These are phyloP conservation scores for Lavandula angustifolia DNA, from an alignment of 257 asterid species.

Conservation along the genomic window DNA sequence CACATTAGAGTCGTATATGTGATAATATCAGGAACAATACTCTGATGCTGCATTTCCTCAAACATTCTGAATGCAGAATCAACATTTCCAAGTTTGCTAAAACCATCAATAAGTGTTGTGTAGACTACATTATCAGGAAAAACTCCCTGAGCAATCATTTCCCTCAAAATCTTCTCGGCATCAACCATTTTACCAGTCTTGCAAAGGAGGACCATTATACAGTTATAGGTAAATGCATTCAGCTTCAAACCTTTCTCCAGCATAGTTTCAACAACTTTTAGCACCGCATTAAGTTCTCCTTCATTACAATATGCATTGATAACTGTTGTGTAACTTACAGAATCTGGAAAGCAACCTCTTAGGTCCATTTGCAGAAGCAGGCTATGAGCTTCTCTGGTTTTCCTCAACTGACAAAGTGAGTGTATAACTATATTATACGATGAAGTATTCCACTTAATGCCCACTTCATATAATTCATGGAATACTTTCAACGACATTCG, in stretches of 20 bases:
- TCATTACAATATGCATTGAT: slow-evolving; percentile 70
- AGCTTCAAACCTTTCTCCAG: slow-evolving; percentile 67
- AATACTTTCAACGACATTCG: slow-evolving; percentile 53
- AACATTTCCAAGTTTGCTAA: slow-evolving; percentile 59
- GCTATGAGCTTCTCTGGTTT: slow-evolving; percentile 74
- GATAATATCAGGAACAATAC: slow-evolving; percentile 61
- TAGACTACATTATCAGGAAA: slow-evolving; percentile 77
- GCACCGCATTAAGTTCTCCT: slow-evolving; percentile 55
- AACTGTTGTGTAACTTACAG: slow-evolving; percentile 78
- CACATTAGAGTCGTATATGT: slow-evolving; percentile 72
- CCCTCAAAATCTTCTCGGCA: slow-evolving; percentile 71
- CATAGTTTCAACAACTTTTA: slow-evolving; percentile 62
- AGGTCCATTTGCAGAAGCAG: slow-evolving; percentile 69
- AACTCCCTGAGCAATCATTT: slow-evolving; percentile 69
- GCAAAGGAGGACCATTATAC: slow-evolving; percentile 67
- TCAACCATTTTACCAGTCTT: slow-evolving; percentile 60
- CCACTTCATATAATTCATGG: slow-evolving; percentile 65
- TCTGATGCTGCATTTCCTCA: slow-evolving; percentile 63
- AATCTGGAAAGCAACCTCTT: slow-evolving; percentile 78
- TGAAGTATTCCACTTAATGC: slow-evolving; percentile 69
- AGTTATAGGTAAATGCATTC: slow-evolving; percentile 69
- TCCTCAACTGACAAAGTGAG: slow-evolving; percentile 63
- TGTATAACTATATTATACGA: slow-evolving; percentile 76
- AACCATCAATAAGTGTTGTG: slow-evolving; percentile 85
- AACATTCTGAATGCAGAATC: slow-evolving; percentile 60